Evolutionary conservation across 805 yeast species (phyloP).

Genomic region (Danielozyma ontarioensis): DNA sequence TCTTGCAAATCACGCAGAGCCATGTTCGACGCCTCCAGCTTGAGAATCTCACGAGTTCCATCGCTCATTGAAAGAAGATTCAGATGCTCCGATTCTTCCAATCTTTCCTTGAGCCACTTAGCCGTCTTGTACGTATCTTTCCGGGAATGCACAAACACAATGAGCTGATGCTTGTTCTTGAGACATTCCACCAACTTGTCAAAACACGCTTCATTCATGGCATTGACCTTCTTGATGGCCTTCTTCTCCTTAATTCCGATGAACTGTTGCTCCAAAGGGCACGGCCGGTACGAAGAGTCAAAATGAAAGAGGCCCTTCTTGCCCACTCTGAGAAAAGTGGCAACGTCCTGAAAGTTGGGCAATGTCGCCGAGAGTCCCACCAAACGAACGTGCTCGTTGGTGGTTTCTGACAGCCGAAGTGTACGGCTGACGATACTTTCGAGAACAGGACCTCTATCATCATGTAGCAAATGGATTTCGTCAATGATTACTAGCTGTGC

Average conservation of each 20-base stretch:
- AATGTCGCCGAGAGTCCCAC: constrained; percentile 91
- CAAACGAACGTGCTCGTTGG: constrained; percentile 53
- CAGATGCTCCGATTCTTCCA: constrained; percentile 37
- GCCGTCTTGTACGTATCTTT: constrained; percentile 89
- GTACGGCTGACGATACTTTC: constrained; percentile 84
- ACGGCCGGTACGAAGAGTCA: constrained; percentile 82
- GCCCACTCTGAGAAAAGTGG: constrained; percentile 68
- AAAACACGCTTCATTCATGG: constrained; percentile 88
- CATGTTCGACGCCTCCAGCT: constrained; percentile 55
- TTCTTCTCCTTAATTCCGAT: constrained; percentile 83
- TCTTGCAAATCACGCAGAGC: constrained; percentile 51
- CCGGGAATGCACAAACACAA: constrained; percentile 89
- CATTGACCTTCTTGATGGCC: constrained; percentile 69
- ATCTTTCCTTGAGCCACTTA: constrained; percentile 57
- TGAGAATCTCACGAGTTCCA: constrained; percentile 60
- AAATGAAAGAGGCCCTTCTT: constrained; percentile 68
- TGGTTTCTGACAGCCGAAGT: constrained; percentile 39
- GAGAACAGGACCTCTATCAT: constrained; percentile 94
- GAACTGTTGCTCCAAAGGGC: constrained; percentile 85
- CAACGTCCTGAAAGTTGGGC: constrained; percentile 86
- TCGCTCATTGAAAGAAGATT: constrained; percentile 17
- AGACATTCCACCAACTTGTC: constrained; percentile 61
- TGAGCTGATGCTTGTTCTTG: constrained; percentile 67
- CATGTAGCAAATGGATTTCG: constrained; percentile 94
- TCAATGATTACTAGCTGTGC: constrained; percentile 86